Evolutionary conservation across 805 yeast species (phyloP).

Genomic region (Lipomyces japonicus): DNA sequence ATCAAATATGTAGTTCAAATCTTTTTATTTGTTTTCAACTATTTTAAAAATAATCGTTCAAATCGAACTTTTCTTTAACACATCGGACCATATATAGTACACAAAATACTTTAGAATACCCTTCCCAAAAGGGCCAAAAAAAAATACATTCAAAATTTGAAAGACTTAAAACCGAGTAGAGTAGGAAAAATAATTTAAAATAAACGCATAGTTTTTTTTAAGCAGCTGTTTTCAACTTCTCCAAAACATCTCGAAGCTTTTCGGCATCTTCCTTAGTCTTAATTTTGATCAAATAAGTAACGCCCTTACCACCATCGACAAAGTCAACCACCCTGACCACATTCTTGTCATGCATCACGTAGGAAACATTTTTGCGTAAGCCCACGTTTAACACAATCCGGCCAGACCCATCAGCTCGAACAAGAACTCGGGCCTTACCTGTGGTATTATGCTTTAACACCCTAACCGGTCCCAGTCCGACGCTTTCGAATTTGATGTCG

Average conservation of each 20-base stretch:
- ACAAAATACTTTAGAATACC: no score
- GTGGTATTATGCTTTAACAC: conserved; percentile 60
- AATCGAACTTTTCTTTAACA: no score
- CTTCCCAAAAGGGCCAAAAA: no score
- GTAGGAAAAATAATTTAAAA: no score
- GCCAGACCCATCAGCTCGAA: conserved; percentile 86
- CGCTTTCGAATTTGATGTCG: conserved; percentile 45
- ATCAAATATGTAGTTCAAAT: no score
- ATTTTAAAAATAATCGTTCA: no score
- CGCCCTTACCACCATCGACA: conserved; percentile 40
- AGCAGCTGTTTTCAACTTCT: no score
- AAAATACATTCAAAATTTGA: no score
- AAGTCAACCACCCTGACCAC: conserved; percentile 67
- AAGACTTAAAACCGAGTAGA: no score
- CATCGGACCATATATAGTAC: no score
- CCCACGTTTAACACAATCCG: conserved; percentile 66
- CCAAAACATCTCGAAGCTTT: conserved; percentile 44
- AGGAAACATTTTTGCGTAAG: conserved; percentile 43
- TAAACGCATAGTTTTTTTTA: no score
- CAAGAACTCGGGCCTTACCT: conserved; percentile 62
- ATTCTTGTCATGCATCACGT: conserved; percentile 58
- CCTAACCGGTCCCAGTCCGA: conserved; percentile 82
- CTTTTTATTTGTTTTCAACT: no score
- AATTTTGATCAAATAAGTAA: conserved; percentile 68
- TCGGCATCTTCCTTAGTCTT: conserved; percentile 70